Evolutionary conservation across 2,329 filamentous ascomycete species (phyloP).

Genomic region (Fusarium sp.): DNA sequence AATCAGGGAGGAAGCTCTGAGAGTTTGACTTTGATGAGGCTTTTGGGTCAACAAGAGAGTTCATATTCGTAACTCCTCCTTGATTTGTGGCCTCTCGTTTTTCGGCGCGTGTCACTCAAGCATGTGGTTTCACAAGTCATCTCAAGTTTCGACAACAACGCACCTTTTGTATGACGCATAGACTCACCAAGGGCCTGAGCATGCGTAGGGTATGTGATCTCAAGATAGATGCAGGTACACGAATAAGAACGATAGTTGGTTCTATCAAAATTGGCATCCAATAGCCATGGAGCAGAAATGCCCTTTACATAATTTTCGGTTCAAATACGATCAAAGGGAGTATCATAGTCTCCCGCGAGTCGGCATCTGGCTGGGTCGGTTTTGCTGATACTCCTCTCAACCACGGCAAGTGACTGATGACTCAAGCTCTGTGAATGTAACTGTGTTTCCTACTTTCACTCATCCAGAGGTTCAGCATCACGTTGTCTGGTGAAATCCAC

Average conservation of each 20-base stretch:
- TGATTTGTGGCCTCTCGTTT: background rate
- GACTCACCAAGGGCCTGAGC: background rate
- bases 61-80: background rate
- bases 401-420: too few relatives aligned
- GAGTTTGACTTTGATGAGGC: background rate
- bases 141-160: background rate
- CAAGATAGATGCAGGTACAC: background rate
- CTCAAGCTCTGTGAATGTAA: background rate
- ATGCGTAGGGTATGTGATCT: background rate
- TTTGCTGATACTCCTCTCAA: background rate
- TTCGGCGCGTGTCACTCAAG: background rate
- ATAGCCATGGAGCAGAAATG: background rate
- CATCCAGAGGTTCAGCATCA: background rate
- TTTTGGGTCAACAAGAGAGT: background rate
- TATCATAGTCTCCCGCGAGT: background rate
- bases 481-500: background rate
- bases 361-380: too few relatives aligned
- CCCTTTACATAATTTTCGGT: background rate
- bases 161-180: background rate
- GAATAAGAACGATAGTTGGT: background rate
- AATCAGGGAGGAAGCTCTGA: constrained; percentile 32
- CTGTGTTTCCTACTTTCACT: background rate
- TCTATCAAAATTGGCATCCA: background rate
- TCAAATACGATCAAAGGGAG: background rate
- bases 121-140: background rate